Evolutionary conservation across 768 basidiomycete genomes (phyloP).

Genomic region (Guyanaporus albipodus): DNA sequence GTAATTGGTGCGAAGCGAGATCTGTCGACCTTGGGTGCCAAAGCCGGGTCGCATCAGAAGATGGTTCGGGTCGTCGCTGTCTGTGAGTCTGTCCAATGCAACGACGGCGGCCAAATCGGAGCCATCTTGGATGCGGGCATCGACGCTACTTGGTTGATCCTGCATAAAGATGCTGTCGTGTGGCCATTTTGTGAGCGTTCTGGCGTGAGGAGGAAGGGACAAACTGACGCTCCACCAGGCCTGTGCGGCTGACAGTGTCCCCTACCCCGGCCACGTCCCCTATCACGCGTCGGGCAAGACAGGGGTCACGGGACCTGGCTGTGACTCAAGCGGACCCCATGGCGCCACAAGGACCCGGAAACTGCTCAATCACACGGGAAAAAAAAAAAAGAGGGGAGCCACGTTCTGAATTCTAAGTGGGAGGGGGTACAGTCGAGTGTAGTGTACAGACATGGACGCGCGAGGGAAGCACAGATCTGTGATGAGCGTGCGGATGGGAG

Average conservation of each 20-base stretch:
- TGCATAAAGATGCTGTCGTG: conserved; percentile 31
- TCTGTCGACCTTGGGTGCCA: conserved; percentile 37
- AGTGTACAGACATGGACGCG: conserved; percentile 19
- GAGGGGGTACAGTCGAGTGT: conserved; percentile 16
- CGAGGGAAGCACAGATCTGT: conserved; percentile 13
- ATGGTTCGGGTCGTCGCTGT: background rate
- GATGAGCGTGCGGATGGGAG: conserved; percentile 19
- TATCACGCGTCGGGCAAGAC: too few relatives aligned
- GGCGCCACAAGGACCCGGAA: too few relatives aligned
- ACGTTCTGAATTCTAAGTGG: conserved; percentile 11
- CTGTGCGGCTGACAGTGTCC: too few relatives aligned
- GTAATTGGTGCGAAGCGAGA: conserved; percentile 47
- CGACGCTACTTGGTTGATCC: conserved; percentile 41
- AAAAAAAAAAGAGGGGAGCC: background rate
- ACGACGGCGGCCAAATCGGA: conserved; percentile 38
- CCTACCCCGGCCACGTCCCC: conserved; percentile 6
- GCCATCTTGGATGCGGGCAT: conserved; percentile 45
- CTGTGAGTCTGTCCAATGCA: conserved; percentile 19
- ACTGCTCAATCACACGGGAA: too few relatives aligned
- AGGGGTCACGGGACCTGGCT: too few relatives aligned
- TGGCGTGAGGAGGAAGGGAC: background rate
- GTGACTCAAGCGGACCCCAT: too few relatives aligned
- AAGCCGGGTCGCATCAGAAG: conserved; percentile 46
- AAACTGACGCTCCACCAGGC: conserved; percentile 19
- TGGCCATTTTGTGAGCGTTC: background rate